phyloP scores from a whole-genome alignment of 2,329 filamentous ascomycete genomes.

The Trichothecium roseum region DNA sequence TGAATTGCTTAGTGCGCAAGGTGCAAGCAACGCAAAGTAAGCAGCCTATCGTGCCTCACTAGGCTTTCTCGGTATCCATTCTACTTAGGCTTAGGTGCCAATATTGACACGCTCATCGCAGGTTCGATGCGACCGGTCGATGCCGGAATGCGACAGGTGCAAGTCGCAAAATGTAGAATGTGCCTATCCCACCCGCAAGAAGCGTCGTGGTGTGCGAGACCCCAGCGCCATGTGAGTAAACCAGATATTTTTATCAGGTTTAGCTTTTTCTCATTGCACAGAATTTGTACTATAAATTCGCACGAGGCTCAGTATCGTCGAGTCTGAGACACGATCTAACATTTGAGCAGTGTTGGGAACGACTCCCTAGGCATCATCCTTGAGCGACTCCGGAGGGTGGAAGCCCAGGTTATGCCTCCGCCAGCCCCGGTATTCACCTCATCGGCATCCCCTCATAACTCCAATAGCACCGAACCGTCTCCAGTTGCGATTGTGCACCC shows the following conservation, averaged over 20 bases:
- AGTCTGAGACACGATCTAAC: too few relatives aligned
- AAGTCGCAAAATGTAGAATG: constrained; percentile 14
- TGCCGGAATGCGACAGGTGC: constrained; percentile 17
- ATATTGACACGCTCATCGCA: constrained; percentile 3
- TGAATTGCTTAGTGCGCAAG: constrained; percentile 10
- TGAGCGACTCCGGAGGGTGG: constrained; percentile 17
- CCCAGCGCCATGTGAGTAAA: constrained; percentile 10
- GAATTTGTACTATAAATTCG: too few relatives aligned
- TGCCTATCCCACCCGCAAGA: constrained; percentile 15
- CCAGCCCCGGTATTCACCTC: constrained; percentile 2
- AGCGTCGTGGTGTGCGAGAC: constrained; percentile 12
- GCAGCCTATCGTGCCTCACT: too few relatives aligned
- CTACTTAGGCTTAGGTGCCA: too few relatives aligned
- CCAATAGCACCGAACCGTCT: background rate
- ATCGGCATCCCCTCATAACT: background rate
- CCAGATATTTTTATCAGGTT: too few relatives aligned
- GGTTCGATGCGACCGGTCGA: constrained; percentile 18
- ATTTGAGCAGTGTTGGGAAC: constrained; percentile 4
- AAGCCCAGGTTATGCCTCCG: constrained; percentile 9
- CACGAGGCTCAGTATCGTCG: too few relatives aligned
- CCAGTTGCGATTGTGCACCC: too few relatives aligned
- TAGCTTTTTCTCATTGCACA: too few relatives aligned
- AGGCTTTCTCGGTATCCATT: too few relatives aligned
- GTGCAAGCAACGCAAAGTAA: constrained; percentile 16
- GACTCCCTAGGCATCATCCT: constrained; percentile 16